Conservation (phyloP, 1,284 basidiomycete species). For the Apiotrichum laibachii region DNA sequence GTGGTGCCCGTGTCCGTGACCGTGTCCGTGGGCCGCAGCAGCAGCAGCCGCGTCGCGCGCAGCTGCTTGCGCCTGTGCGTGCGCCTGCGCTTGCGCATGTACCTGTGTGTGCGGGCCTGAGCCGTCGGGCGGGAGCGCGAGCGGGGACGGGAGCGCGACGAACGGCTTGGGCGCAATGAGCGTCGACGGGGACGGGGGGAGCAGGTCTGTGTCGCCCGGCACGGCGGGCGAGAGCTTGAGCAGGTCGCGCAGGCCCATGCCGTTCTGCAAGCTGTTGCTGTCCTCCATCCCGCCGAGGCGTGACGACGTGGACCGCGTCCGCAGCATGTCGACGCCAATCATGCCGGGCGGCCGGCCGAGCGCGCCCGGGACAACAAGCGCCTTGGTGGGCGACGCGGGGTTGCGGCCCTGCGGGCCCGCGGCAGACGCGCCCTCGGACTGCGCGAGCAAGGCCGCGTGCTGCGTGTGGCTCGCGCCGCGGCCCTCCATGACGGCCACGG, state of each 20-base stretch:
- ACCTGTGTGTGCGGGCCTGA: background rate
- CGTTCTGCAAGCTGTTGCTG: constrained; percentile 14
- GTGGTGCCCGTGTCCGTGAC: too few relatives aligned
- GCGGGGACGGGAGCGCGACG: constrained; percentile 55
- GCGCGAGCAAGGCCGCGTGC: constrained; percentile 28
- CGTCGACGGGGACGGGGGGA: constrained; percentile 72
- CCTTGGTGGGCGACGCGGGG: constrained; percentile 26
- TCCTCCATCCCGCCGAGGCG: constrained; percentile 25
- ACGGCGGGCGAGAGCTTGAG: constrained; percentile 47
- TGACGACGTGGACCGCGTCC: constrained; percentile 38
- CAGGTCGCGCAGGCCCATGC: constrained; percentile 42
- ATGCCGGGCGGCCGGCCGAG: constrained; percentile 9
- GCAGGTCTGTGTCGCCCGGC: constrained; percentile 57
- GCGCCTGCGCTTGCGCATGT: background rate
- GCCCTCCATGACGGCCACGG: constrained; percentile 50
- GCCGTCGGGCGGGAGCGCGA: constrained; percentile 45
- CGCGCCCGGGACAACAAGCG: constrained; percentile 25
- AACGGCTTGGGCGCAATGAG: constrained; percentile 35
- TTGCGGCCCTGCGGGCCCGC: background rate
- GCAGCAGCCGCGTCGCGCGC: background rate
- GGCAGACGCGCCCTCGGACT: constrained; percentile 2
- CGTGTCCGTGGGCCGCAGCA: background rate
- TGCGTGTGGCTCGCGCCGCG: constrained; percentile 34
- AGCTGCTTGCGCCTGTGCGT: background rate
- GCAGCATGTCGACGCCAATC: constrained; percentile 35